Percentiles rank a stretch among this genome's conserved stretches.
These are phyloP conservation scores for Daldinia sp. DNA, from an alignment of 2,329 filamentous ascomycete species.

Conservation along the genomic window DNA sequence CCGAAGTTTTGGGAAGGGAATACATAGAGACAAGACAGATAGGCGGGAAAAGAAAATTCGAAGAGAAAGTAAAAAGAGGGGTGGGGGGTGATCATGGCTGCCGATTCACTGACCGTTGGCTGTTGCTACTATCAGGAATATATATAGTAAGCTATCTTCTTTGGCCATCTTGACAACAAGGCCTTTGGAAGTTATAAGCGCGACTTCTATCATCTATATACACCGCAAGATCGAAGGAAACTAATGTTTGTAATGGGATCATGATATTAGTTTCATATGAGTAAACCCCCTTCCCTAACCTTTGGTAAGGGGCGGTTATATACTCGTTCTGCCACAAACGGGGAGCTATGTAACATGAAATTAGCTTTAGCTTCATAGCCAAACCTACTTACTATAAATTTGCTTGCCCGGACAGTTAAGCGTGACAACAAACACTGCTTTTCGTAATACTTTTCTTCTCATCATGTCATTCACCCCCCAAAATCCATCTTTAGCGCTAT, in stretches of 20 bases:
- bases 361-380: not conserved
- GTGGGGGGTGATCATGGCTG: not conserved
- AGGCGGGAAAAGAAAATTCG: not conserved
- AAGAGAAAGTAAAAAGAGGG: not conserved
- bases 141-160: not conserved
- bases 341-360: not conserved
- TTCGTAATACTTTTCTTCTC: not conserved
- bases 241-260: not conserved
- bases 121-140: not conserved
- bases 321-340: not conserved
- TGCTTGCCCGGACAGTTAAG: not conserved
- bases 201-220: not conserved
- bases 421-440: not conserved
- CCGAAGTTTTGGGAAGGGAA: too few species aligned
- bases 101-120: not conserved
- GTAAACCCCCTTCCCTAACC: not conserved
- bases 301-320: not conserved
- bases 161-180: not conserved
- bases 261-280: not conserved
- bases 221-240: not conserved
- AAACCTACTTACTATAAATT: not conserved
- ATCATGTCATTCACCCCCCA: slow-evolving; percentile 52
- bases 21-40: not conserved
- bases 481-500: slow-evolving; percentile 98
- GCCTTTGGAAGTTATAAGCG: not conserved